Evolutionary conservation across 2,329 filamentous ascomycete genomes (phyloP).

Genomic region (Gnomoniopsis smithogilvyi): DNA sequence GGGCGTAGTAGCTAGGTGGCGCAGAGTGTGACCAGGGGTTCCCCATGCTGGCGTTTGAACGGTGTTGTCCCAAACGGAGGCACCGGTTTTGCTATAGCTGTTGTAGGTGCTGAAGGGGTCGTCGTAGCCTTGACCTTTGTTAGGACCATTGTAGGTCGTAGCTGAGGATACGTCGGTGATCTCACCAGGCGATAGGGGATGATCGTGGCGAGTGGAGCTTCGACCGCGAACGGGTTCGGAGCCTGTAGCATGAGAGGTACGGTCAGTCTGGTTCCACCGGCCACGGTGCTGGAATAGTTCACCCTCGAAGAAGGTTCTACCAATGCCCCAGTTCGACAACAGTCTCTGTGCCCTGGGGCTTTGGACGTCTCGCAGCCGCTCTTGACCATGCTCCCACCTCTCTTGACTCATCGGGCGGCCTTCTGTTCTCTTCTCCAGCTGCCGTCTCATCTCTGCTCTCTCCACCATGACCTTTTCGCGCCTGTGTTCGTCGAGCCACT

Average conservation of each 20-base stretch:
- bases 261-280: neutral
- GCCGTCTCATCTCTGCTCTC: slow-evolving; percentile 1
- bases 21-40: neutral
- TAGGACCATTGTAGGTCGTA: neutral
- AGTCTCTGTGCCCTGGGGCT: slow-evolving; percentile 3
- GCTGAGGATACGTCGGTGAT: neutral
- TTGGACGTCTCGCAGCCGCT: slow-evolving; percentile 2
- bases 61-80: neutral
- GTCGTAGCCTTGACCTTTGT: neutral
- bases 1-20: neutral
- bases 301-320: slow-evolving; percentile 14
- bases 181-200: neutral
- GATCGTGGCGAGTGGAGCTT: neutral
- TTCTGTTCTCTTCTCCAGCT: neutral
- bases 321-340: slow-evolving; percentile 12
- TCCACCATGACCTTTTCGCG: neutral
- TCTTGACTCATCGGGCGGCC: neutral
- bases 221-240: neutral
- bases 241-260: neutral
- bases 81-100: neutral
- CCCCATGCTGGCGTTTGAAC: neutral
- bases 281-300: neutral
- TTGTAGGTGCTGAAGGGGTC: neutral
- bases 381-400: neutral
- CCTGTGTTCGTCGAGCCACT: slow-evolving; percentile 1